Percentiles rank a stretch among this genome's conserved stretches.
Conservation (phyloP, 805 yeast species). For the Jamesozyma gamospora region DNA sequence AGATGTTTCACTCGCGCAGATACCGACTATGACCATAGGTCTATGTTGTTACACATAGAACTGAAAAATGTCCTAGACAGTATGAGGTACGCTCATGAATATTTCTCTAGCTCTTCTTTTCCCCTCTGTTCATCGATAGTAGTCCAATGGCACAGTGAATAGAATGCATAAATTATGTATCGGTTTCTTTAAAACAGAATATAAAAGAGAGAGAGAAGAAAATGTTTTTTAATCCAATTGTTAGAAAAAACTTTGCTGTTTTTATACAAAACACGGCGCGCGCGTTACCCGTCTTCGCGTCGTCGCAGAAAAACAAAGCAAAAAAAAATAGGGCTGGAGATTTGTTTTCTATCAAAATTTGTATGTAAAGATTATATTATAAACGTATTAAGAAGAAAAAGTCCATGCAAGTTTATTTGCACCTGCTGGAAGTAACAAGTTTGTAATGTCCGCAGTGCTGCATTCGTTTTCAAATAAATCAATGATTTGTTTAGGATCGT, state of each 20-base stretch:
- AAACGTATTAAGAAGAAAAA: background rate
- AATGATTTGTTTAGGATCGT: background rate
- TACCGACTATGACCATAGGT: constrained; percentile 26
- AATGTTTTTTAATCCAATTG: too few relatives aligned
- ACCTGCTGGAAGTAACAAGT: background rate
- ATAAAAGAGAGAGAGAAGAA: background rate
- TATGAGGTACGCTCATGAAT: constrained; percentile 31
- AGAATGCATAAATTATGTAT: constrained; percentile 30
- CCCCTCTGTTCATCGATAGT: constrained; percentile 31
- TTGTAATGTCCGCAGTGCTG: background rate
- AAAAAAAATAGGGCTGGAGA: background rate
- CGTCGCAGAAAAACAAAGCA: too few relatives aligned
- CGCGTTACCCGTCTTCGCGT: too few relatives aligned
- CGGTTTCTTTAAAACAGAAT: constrained; percentile 11
- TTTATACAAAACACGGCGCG: too few relatives aligned
- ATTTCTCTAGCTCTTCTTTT: constrained; percentile 30
- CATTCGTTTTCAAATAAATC: background rate
- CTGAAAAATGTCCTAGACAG: constrained; percentile 20
- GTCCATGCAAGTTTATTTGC: background rate
- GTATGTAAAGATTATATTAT: background rate
- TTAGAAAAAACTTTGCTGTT: background rate
- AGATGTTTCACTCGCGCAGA: constrained; percentile 27
- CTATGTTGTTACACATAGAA: background rate
- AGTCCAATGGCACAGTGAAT: constrained; percentile 31
- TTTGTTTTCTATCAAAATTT: background rate